Conservation (phyloP, 1,284 basidiomycete genomes). For the Polyporus tsugae region DNA sequence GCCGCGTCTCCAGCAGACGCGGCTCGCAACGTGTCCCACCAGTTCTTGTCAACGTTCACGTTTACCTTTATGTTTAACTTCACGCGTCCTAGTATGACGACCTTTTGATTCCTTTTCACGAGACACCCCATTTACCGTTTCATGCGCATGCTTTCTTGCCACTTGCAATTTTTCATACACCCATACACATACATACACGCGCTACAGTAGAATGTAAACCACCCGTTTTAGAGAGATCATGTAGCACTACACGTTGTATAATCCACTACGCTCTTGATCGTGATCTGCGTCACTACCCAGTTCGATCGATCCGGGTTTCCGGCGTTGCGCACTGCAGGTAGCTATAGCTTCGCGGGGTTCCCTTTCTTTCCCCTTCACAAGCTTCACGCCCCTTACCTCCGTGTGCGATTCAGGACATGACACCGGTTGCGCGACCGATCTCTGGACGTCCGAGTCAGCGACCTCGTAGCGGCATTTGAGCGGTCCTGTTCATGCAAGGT, state of each 20-base stretch:
- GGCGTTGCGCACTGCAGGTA: not conserved
- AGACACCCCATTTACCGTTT: slow-evolving; percentile 6
- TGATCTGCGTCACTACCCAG: not conserved
- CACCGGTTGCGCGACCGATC: not conserved
- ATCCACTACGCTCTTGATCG: slow-evolving; percentile 7
- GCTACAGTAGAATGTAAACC: slow-evolving; percentile 24
- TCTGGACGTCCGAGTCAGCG: not conserved
- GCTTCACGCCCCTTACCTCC: not conserved
- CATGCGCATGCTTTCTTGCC: not conserved
- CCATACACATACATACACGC: not conserved
- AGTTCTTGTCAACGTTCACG: not conserved
- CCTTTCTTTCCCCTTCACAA: not conserved
- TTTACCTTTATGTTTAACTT: slow-evolving; percentile 1
- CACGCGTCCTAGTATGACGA: slow-evolving; percentile 9
- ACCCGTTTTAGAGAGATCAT: slow-evolving; percentile 25
- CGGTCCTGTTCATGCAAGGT: not conserved
- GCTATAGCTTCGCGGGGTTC: slow-evolving; percentile 1
- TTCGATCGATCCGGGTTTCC: not conserved
- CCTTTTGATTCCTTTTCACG: not conserved
- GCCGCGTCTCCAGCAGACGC: slow-evolving; percentile 27
- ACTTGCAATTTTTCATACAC: not conserved
- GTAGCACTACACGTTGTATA: slow-evolving; percentile 25
- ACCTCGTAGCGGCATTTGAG: not conserved
- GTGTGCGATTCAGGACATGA: not conserved
- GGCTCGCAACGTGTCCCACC: not conserved